These are phyloP conservation scores for Furcasterigmium sp. DNA, from an alignment of 2,329 filamentous ascomycete species.

Conservation along the genomic window DNA sequence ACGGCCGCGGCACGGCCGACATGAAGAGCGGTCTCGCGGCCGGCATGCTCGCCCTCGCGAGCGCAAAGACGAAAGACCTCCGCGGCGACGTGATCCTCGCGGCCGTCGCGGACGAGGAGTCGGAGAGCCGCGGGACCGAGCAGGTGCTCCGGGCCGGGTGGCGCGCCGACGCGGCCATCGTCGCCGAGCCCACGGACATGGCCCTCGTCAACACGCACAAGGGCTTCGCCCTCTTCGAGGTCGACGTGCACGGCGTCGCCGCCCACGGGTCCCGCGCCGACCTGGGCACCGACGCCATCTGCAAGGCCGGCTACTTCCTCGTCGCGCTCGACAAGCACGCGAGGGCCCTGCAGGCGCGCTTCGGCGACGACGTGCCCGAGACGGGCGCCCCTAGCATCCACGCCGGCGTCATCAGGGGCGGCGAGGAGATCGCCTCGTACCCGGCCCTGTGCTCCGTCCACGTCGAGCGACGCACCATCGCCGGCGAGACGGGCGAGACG, in stretches of 20 bases:
- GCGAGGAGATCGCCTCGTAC: constrained; percentile 47
- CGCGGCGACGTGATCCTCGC: constrained; percentile 46
- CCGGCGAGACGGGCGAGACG: constrained; percentile 31
- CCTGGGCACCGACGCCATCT: constrained; percentile 43
- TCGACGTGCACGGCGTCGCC: constrained; percentile 34
- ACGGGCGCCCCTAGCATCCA: constrained; percentile 37
- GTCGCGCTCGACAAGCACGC: constrained; percentile 37
- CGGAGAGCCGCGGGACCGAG: constrained; percentile 42
- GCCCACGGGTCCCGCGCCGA: constrained; percentile 36
- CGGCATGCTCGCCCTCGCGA: constrained; percentile 30
- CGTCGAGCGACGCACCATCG: constrained; percentile 42
- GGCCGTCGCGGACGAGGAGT: constrained; percentile 50
- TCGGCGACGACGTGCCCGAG: constrained; percentile 26
- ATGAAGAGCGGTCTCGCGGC: constrained; percentile 49
- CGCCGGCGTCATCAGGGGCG: constrained; percentile 41
- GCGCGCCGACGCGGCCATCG: constrained; percentile 45
- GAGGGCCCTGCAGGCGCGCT: constrained; percentile 19
- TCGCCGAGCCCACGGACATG: constrained; percentile 40
- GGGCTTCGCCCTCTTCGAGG: constrained; percentile 41
- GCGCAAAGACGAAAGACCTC: constrained; percentile 23
- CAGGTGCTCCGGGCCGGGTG: constrained; percentile 45
- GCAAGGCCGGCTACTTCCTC: constrained; percentile 42
- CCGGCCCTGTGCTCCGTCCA: constrained; percentile 41
- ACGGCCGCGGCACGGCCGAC: constrained; percentile 41
- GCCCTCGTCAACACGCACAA: constrained; percentile 41